Evolutionary conservation across 768 basidiomycete genomes (phyloP).

Genomic region (Sporobolomyces pararoseus): DNA sequence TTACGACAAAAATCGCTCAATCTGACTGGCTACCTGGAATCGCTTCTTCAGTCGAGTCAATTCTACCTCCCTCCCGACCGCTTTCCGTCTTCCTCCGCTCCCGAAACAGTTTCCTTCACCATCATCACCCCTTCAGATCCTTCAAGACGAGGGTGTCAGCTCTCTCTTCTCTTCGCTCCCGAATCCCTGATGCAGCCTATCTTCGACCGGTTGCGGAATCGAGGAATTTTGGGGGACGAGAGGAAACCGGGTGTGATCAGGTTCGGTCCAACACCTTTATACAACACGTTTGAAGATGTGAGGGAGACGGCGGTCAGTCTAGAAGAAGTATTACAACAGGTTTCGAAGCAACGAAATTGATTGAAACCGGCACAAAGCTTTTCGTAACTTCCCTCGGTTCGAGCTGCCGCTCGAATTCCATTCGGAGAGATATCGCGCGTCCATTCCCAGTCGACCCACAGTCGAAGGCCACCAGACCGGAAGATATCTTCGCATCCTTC

Average conservation of each 20-base stretch:
- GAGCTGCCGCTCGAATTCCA: neutral
- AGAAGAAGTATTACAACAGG: slow-evolving; percentile 33
- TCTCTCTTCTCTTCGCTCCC: slow-evolving; percentile 78
- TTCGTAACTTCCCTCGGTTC: no score
- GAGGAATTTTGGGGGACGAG: slow-evolving; percentile 88
- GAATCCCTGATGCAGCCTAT: slow-evolving; percentile 67
- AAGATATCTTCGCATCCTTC: no score
- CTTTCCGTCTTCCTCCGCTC: slow-evolving; percentile 45
- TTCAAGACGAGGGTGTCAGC: slow-evolving; percentile 72
- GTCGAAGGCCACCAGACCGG: no score
- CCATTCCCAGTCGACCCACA: no score
- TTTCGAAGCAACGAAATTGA: neutral
- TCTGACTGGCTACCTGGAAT: slow-evolving; percentile 63
- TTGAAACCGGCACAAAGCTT: no score
- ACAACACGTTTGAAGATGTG: slow-evolving; percentile 76
- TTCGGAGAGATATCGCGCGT: no score
- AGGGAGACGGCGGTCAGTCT: slow-evolving; percentile 60
- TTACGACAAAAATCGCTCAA: slow-evolving; percentile 66
- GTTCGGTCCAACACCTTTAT: slow-evolving; percentile 77
- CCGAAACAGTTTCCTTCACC: slow-evolving; percentile 64
- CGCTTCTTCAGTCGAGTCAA: slow-evolving; percentile 57
- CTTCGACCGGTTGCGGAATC: slow-evolving; percentile 58
- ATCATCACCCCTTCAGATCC: slow-evolving; percentile 79
- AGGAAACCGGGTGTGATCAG: slow-evolving; percentile 87
- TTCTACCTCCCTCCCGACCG: slow-evolving; percentile 59